Percentiles rank a stretch among this genome's conserved stretches.
phyloP scores from a whole-genome alignment of 495 filamentous ascomycete species.

The Aspergillus avenaceus region DNA sequence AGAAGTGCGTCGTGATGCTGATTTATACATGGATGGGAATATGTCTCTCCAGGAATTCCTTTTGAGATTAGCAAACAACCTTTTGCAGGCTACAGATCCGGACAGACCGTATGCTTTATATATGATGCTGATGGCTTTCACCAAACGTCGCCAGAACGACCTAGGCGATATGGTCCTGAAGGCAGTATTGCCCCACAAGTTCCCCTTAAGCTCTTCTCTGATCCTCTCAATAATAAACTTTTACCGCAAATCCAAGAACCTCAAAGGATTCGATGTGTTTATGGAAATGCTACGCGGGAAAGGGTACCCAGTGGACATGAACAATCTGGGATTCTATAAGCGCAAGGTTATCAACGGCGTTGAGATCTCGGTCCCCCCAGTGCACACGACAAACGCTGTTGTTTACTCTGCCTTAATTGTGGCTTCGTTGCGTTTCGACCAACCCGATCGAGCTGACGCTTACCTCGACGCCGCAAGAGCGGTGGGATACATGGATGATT shows the following conservation, averaged over 20 bases:
- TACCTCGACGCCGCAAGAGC: conserved; percentile 34
- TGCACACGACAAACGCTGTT: conserved; percentile 31
- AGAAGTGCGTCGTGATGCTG: conserved; percentile 29
- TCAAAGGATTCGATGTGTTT: conserved; percentile 41
- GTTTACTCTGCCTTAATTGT: conserved; percentile 33
- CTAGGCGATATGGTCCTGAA: conserved; percentile 35
- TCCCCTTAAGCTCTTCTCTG: conserved; percentile 31
- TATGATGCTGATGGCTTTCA: conserved; percentile 36
- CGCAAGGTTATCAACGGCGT: conserved; percentile 31
- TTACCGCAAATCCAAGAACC: conserved; percentile 41
- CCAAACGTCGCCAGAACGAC: conserved; percentile 38
- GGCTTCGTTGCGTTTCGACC: conserved; percentile 37
- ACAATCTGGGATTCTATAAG: conserved; percentile 29
- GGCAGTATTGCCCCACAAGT: conserved; percentile 36
- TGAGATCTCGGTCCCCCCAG: conserved; percentile 33
- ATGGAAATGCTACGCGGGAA: conserved; percentile 37
- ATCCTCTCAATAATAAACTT: conserved; percentile 34
- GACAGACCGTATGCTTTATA: conserved; percentile 32
- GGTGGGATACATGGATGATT: conserved; percentile 39
- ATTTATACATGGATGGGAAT: conserved; percentile 22
- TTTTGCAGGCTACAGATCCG: conserved; percentile 31
- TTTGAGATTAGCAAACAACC: conserved; percentile 31
- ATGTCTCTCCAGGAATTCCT: conserved; percentile 37
- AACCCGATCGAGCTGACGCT: conserved; percentile 42
- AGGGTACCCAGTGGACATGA: conserved; percentile 34